These are phyloP conservation scores for Citrus hindsii DNA, from an alignment of 345 rosid genomes.

Conservation along the genomic window DNA sequence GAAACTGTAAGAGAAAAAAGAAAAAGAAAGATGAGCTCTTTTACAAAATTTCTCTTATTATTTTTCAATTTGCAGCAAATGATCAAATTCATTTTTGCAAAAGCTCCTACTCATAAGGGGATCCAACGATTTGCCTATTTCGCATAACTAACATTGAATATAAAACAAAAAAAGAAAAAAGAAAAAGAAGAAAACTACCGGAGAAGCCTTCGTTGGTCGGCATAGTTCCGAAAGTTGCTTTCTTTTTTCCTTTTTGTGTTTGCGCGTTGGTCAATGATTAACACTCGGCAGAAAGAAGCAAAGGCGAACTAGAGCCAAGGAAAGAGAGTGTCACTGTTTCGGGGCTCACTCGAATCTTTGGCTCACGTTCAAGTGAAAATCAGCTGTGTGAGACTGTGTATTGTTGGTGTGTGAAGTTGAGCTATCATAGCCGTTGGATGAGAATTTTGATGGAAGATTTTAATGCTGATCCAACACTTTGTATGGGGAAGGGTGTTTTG, in stretches of 20 bases:
- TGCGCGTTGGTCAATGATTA: neutral
- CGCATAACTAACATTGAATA: neutral
- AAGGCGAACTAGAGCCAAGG: neutral
- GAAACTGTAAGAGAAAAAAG: neutral
- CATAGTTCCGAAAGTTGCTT: slow-evolving; percentile 5
- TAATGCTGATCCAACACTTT: neutral
- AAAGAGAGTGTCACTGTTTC: neutral
- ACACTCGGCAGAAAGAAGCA: neutral
- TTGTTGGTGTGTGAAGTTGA: neutral
- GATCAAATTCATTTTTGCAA: neutral
- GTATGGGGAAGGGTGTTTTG: neutral
- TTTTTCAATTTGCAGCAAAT: neutral
- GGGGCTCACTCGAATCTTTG: neutral
- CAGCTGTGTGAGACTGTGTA: neutral
- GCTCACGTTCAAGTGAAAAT: neutral
- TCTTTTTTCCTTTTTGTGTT: neutral
- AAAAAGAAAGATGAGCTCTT: neutral
- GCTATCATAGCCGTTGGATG: slow-evolving; percentile 5
- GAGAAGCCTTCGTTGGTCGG: slow-evolving; percentile 24
- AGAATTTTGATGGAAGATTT: neutral
- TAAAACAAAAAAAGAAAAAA: neutral
- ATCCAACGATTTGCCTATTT: neutral
- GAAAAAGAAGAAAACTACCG: neutral
- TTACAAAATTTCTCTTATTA: neutral
- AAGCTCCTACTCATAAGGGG: neutral